Evolutionary conservation across 2,329 filamentous ascomycete genomes (phyloP).

Genomic region (Aspergillus awamori): DNA sequence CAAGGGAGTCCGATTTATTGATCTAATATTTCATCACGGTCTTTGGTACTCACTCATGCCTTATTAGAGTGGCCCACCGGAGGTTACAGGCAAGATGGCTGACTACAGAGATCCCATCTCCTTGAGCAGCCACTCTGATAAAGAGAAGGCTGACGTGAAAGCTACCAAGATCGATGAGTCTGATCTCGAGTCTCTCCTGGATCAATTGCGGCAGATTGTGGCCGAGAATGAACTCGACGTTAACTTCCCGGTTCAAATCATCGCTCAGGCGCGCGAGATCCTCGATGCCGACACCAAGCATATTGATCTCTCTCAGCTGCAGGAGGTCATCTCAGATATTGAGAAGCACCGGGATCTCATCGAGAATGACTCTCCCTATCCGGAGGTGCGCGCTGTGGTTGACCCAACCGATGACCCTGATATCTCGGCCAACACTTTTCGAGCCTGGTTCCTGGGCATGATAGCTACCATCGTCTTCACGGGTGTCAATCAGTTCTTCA

Average conservation of each 20-base stretch:
- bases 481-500: constrained; percentile 24
- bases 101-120: not conserved
- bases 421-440: constrained; percentile 25
- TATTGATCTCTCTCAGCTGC: constrained; percentile 5
- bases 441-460: constrained; percentile 49
- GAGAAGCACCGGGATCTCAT: constrained; percentile 3
- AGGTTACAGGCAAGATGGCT: not conserved
- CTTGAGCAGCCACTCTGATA: not conserved
- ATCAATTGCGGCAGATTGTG: not conserved
- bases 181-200: not conserved
- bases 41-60: not conserved
- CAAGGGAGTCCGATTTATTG: not conserved
- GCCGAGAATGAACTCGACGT: constrained; percentile 1
- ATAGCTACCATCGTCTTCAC: constrained; percentile 23
- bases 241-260: constrained; percentile 7
- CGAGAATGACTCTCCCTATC: constrained; percentile 17
- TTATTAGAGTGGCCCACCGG: not conserved
- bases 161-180: not conserved
- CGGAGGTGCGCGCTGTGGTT: constrained; percentile 24
- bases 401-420: constrained; percentile 21
- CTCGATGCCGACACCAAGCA: constrained; percentile 10
- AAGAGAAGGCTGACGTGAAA: not conserved
- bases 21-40: not conserved
- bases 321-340: not conserved
- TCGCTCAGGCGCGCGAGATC: constrained; percentile 7